Conservation (phyloP, 2,329 filamentous ascomycete genomes). For the Lasiodiplodia sp. region DNA sequence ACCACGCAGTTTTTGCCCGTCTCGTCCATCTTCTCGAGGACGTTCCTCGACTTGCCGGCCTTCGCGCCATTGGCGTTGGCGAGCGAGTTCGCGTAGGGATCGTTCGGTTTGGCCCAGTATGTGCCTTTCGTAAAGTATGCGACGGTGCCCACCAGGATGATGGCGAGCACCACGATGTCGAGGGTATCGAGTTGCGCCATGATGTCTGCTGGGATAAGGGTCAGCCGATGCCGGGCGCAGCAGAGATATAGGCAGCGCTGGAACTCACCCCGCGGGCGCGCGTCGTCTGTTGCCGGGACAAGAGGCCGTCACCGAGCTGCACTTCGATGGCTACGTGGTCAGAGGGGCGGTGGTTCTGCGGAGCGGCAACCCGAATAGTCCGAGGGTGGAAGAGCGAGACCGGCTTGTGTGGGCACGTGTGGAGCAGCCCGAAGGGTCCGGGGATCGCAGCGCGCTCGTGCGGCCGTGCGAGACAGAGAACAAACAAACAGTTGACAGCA, state of each 20-base stretch:
- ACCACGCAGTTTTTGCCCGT: slow-evolving; percentile 96
- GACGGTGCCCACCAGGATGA: slow-evolving; percentile 82
- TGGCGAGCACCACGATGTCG: slow-evolving; percentile 89
- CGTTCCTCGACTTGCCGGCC: slow-evolving; percentile 86
- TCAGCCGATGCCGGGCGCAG: slow-evolving; percentile 1
- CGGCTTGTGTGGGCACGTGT: slow-evolving; percentile 27
- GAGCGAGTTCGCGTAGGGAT: slow-evolving; percentile 83
- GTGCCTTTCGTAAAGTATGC: slow-evolving; percentile 99
- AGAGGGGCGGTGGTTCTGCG: slow-evolving; percentile 26
- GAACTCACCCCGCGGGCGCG: slow-evolving; percentile 17
- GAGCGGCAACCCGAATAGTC: slow-evolving; percentile 15
- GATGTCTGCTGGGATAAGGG: slow-evolving; percentile 57
- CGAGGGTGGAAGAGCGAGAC: slow-evolving; percentile 17
- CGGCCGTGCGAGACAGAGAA: slow-evolving; percentile 19
- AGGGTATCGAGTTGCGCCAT: slow-evolving; percentile 98
- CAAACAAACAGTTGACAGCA: neutral
- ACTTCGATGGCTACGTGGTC: slow-evolving; percentile 23
- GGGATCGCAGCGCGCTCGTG: slow-evolving; percentile 12
- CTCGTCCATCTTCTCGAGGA: slow-evolving; percentile 95
- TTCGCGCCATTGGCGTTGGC: slow-evolving; percentile 72
- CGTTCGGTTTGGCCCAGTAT: slow-evolving; percentile 87
- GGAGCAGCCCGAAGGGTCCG: slow-evolving; percentile 23
- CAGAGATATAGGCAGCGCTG: slow-evolving; percentile 23
- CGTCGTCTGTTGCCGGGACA: slow-evolving; percentile 3
- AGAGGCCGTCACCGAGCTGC: slow-evolving; percentile 4